Conservation (phyloP, 169 alveolate genomes). For the Besnoitia besnoiti region DNA sequence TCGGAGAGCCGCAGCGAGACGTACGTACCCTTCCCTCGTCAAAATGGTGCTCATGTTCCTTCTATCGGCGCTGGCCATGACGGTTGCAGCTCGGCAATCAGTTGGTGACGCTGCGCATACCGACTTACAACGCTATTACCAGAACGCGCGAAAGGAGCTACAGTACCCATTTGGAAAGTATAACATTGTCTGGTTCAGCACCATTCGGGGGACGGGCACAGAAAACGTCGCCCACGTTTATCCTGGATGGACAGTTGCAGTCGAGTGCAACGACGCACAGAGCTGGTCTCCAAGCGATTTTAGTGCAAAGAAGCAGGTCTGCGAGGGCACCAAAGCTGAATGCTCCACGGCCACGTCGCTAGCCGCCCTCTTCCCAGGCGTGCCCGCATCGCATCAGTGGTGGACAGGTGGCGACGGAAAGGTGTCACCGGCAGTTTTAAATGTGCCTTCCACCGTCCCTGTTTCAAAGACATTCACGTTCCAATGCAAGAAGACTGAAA, state of each 20-base stretch:
- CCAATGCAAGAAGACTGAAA: not conserved
- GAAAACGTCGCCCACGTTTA: not conserved
- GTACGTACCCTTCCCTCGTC: too few species aligned
- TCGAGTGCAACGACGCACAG: not conserved
- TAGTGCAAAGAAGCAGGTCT: not conserved
- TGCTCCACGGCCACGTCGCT: not conserved
- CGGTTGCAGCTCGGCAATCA: too few species aligned
- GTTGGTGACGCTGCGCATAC: not conserved
- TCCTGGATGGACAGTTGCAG: constrained; percentile 13
- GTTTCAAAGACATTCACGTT: not conserved
- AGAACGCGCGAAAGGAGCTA: constrained; percentile 6
- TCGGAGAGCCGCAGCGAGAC: too few species aligned
- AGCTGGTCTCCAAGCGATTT: not conserved
- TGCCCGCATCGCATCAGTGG: constrained; percentile 1
- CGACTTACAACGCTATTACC: not conserved
- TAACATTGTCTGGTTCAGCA: not conserved
- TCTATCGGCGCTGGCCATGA: too few species aligned
- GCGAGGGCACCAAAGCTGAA: not conserved
- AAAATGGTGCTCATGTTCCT: too few species aligned
- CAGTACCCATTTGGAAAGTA: not conserved
- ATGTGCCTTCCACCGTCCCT: not conserved
- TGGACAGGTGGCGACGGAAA: constrained; percentile 25
- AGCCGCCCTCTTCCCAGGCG: not conserved
- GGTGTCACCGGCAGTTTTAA: not conserved
- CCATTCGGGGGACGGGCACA: not conserved